Conservation (phyloP, 2,329 filamentous ascomycete species). For the Colletotrichum magnum region DNA sequence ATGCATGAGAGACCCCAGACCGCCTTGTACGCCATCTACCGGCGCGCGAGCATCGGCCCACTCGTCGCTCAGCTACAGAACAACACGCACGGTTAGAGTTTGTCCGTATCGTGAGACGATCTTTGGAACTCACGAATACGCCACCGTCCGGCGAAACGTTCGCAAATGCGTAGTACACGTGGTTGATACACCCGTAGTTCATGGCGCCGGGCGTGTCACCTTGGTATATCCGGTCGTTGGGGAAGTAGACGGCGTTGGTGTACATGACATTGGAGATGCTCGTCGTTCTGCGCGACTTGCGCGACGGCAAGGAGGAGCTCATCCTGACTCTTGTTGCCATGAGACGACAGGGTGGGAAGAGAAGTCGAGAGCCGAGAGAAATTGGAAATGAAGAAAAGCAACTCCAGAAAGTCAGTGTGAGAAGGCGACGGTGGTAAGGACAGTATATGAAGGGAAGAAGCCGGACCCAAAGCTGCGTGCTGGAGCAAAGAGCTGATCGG, state of each 20-base stretch:
- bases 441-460: conserved; percentile 37
- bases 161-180: conserved; percentile 88
- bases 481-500: conserved; percentile 34
- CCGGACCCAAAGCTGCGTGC: conserved; percentile 37
- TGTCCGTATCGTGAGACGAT: no score
- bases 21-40: conserved; percentile 80
- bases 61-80: conserved; percentile 79
- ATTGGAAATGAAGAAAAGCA: conserved; percentile 23
- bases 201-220: conserved; percentile 81
- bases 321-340: conserved; percentile 44
- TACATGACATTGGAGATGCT: conserved; percentile 67
- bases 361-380: not conserved
- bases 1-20: conserved; percentile 79
- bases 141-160: conserved; percentile 80
- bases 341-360: not conserved
- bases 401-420: conserved; percentile 12
- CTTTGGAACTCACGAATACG: conserved; percentile 74
- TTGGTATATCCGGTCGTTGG: conserved; percentile 82
- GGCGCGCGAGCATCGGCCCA: conserved; percentile 81
- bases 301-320: conserved; percentile 57
- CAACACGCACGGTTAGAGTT: no score
- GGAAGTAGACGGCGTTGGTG: conserved; percentile 87
- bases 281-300: conserved; percentile 60
- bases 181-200: conserved; percentile 82
- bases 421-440: conserved; percentile 35